Conservation (phyloP, 2,329 filamentous ascomycete species). For the Zymoseptoria brevis region DNA sequence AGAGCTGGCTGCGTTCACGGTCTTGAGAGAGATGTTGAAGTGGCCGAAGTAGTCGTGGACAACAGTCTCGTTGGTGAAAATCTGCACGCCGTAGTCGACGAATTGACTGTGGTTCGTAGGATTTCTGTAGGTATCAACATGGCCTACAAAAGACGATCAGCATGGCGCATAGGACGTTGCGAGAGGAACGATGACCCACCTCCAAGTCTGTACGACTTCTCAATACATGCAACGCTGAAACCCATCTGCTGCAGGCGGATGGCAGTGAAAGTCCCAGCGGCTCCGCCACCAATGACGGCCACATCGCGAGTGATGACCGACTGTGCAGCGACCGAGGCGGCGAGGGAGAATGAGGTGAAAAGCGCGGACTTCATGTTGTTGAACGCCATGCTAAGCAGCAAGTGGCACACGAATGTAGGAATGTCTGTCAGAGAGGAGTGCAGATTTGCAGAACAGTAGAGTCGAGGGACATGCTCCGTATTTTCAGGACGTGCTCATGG, state of each 20-base stretch:
- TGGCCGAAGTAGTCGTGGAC: conserved; percentile 40
- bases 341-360: background rate
- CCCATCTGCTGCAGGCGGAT: conserved; percentile 32
- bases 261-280: conserved; percentile 34
- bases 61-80: conserved; percentile 36
- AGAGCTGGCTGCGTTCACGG: background rate
- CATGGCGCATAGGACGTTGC: too few species aligned
- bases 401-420: too few species aligned
- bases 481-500: too few species aligned
- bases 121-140: conserved; percentile 42
- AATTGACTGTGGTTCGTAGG: conserved; percentile 24
- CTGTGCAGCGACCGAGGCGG: background rate
- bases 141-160: conserved; percentile 35
- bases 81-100: conserved; percentile 33
- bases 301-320: conserved; percentile 18
- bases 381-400: too few species aligned
- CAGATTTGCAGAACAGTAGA: too few species aligned
- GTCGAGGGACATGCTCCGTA: too few species aligned
- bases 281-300: conserved; percentile 37
- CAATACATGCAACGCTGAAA: conserved; percentile 33
- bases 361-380: background rate
- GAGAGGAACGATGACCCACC: too few species aligned
- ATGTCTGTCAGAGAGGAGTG: too few species aligned
- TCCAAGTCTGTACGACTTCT: conserved; percentile 34
- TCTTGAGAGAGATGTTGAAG: conserved; percentile 33